Percentiles rank a stretch among this genome's conserved stretches.
These are phyloP conservation scores for Chrysochromulina parva DNA, from an alignment of 78 protist species.

Conservation along the genomic window DNA sequence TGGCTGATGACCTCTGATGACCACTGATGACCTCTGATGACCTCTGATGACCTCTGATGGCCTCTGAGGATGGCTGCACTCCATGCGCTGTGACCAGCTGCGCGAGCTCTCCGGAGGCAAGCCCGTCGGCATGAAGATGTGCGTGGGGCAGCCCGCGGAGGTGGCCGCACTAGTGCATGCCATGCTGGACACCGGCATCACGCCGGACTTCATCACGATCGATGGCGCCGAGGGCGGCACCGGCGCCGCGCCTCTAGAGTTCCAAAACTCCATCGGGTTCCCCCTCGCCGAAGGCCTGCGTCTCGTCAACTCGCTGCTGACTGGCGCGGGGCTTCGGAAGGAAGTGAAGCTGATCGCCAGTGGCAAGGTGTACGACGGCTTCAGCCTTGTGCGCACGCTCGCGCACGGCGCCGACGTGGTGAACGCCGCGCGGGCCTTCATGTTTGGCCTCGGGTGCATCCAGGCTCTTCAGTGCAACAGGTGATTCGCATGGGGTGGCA, in stretches of 20 bases:
- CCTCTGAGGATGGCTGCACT: too few species aligned
- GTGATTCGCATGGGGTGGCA: too few species aligned
- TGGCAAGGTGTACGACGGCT: not conserved
- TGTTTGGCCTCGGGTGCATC: conserved; percentile 43
- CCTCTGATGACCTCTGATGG: too few species aligned
- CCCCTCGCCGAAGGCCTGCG: not conserved
- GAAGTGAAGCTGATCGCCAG: not conserved
- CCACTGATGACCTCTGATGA: too few species aligned
- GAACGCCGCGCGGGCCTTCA: conserved; percentile 27
- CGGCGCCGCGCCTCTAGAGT: conserved; percentile 42
- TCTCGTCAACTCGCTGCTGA: not conserved
- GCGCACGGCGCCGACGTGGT: not conserved
- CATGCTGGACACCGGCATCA: conserved; percentile 9
- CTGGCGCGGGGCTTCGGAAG: not conserved
- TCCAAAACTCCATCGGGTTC: not conserved
- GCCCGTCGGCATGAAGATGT: conserved; percentile 36
- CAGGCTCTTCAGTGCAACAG: conserved; percentile 2
- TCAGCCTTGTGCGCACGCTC: not conserved
- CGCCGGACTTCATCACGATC: conserved; percentile 36
- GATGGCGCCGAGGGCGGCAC: conserved; percentile 54
- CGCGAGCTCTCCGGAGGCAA: conserved; percentile 34
- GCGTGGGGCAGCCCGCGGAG: conserved; percentile 38
- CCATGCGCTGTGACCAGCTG: not conserved
- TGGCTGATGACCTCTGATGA: too few species aligned
- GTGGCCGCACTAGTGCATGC: not conserved